Conservation (phyloP, 2,329 filamentous ascomycete genomes). For the Gaeumannomyces sp. region DNA sequence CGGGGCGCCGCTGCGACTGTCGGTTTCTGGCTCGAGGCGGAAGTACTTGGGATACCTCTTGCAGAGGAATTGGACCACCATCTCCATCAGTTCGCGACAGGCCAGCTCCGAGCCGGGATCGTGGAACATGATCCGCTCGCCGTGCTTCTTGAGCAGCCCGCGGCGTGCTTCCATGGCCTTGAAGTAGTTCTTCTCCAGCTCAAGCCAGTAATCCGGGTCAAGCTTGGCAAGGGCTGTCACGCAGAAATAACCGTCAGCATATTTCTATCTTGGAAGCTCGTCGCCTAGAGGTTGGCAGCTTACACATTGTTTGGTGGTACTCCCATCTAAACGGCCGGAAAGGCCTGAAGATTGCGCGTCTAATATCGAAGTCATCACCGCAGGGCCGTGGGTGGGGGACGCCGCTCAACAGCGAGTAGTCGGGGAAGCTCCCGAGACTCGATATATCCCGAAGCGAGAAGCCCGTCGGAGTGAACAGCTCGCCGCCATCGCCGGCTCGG, state of each 20-base stretch:
- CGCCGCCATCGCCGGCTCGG: constrained; percentile 10
- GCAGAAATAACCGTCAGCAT: neutral
- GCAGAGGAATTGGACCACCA: constrained; percentile 73
- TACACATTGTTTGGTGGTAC: constrained; percentile 91
- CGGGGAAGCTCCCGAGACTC: constrained; percentile 68
- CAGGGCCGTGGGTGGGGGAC: constrained; percentile 64
- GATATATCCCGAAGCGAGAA: constrained; percentile 66
- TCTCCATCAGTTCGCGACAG: constrained; percentile 84
- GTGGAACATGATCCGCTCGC: constrained; percentile 56
- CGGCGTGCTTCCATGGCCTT: constrained; percentile 63
- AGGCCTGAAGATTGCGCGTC: constrained; percentile 62
- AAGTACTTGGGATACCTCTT: constrained; percentile 74
- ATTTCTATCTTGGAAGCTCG: too few species aligned
- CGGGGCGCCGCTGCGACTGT: neutral
- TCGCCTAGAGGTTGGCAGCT: constrained; percentile 25
- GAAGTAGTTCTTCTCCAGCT: constrained; percentile 69
- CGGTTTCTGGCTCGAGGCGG: constrained; percentile 35
- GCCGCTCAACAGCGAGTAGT: constrained; percentile 69
- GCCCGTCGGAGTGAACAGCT: constrained; percentile 41
- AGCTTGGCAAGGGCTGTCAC: constrained; percentile 65
- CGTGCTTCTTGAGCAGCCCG: constrained; percentile 56
- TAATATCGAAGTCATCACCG: constrained; percentile 55
- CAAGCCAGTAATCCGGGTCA: constrained; percentile 83
- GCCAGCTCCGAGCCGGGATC: constrained; percentile 72
- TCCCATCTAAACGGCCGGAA: constrained; percentile 78